Conservation (phyloP, 345 rosid genomes). For the Aquilaria sinensis region DNA sequence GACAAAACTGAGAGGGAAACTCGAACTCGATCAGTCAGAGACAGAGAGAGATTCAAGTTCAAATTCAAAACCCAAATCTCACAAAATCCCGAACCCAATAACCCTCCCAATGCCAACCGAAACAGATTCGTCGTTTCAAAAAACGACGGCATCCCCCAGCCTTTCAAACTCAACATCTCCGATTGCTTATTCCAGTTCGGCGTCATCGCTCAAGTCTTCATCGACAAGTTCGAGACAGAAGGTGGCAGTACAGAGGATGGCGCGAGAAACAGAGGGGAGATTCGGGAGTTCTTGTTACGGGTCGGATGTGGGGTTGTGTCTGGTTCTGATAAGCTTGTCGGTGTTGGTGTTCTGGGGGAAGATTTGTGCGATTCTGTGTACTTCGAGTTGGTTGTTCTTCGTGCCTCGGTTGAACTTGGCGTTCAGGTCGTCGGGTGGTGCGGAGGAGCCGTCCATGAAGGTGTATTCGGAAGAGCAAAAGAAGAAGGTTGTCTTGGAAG, state of each 20-base stretch:
- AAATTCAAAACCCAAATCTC: background rate
- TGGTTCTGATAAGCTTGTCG: constrained; percentile 27
- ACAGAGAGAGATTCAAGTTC: background rate
- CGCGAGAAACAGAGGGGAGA: constrained; percentile 5
- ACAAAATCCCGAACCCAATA: background rate
- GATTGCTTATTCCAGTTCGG: background rate
- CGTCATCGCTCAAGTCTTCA: background rate
- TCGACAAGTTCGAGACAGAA: background rate
- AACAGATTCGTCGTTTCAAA: too few species aligned
- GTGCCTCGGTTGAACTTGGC: constrained; percentile 11
- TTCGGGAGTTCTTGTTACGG: constrained; percentile 1
- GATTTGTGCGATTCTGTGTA: constrained; percentile 41
- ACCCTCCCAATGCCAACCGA: background rate
- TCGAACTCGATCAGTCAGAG: background rate
- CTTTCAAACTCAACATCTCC: too few species aligned
- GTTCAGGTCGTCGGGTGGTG: background rate
- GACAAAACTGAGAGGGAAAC: background rate
- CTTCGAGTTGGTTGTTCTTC: constrained; percentile 37
- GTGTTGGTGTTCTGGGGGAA: constrained; percentile 48
- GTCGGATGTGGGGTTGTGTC: constrained; percentile 11
- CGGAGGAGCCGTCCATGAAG: background rate
- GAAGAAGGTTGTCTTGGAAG: constrained; percentile 37
- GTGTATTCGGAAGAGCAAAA: constrained; percentile 20
- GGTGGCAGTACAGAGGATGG: background rate
- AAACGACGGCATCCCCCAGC: too few species aligned